Percentiles rank a stretch among this genome's conserved stretches.
phyloP scores from a whole-genome alignment of 768 basidiomycete species.

The Pulveroboletus ravenelii region DNA sequence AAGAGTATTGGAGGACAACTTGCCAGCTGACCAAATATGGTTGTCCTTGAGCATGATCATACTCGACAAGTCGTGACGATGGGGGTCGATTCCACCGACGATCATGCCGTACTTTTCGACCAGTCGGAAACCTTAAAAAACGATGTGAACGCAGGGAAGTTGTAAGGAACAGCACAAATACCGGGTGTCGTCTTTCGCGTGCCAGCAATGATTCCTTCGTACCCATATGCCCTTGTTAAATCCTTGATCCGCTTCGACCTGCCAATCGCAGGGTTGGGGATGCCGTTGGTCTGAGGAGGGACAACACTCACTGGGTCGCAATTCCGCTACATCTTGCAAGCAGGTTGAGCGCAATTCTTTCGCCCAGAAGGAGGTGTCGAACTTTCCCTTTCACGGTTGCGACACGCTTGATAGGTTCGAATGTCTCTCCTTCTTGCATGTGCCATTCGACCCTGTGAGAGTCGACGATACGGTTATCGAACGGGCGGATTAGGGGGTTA shows the following conservation, averaged over 20 bases:
- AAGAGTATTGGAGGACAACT: slow-evolving; percentile 10
- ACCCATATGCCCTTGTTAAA: slow-evolving; percentile 72
- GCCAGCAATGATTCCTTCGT: slow-evolving; percentile 85
- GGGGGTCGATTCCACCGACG: slow-evolving; percentile 93
- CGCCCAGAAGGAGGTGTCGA: slow-evolving; percentile 82
- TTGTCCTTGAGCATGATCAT: slow-evolving; percentile 99
- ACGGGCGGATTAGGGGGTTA: slow-evolving; percentile 11
- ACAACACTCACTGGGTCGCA: slow-evolving; percentile 72
- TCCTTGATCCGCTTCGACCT: slow-evolving; percentile 84
- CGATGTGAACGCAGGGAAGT: slow-evolving; percentile 5
- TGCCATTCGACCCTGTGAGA: slow-evolving; percentile 86
- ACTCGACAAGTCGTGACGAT: slow-evolving; percentile 93
- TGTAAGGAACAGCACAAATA: slow-evolving; percentile 12
- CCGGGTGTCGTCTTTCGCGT: slow-evolving; percentile 97
- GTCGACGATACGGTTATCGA: not conserved
- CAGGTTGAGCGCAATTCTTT: slow-evolving; percentile 88
- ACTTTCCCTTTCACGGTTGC: slow-evolving; percentile 91
- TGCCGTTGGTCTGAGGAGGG: not conserved
- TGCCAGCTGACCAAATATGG: slow-evolving; percentile 96
- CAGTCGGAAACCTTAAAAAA: slow-evolving; percentile 70
- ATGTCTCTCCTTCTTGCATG: slow-evolving; percentile 73
- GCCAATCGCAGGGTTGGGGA: not conserved
- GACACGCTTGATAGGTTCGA: slow-evolving; percentile 77
- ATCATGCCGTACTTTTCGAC: slow-evolving; percentile 99
- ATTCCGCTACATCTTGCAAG: slow-evolving; percentile 96